These are phyloP conservation scores for Boletus smithii DNA, from an alignment of 1,284 basidiomycete species.

Conservation along the genomic window DNA sequence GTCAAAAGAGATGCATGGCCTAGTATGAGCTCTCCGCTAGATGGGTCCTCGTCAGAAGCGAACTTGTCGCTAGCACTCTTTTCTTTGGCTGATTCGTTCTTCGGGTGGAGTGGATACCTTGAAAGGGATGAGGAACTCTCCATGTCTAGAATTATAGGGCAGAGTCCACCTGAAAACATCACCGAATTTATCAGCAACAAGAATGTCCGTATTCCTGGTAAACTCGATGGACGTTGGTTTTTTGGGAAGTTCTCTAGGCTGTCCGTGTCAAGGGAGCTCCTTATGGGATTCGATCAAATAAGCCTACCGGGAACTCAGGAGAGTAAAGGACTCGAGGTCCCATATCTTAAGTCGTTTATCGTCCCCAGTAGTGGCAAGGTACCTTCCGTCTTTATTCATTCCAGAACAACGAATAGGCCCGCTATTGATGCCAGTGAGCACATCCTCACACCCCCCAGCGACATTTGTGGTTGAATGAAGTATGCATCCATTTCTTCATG, in stretches of 20 bases:
- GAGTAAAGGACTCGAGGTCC: conserved; percentile 52
- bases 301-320: conserved; percentile 61
- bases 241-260: conserved; percentile 68
- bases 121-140: conserved; percentile 1
- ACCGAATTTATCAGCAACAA: conserved; percentile 84
- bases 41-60: conserved; percentile 68
- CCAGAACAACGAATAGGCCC: conserved; percentile 64
- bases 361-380: conserved; percentile 68
- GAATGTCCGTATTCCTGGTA: conserved; percentile 54
- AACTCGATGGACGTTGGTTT: conserved; percentile 66
- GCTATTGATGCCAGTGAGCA: conserved; percentile 39
- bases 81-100: conserved; percentile 18
- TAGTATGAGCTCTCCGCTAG: conserved; percentile 70
- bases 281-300: not conserved
- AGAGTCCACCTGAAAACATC: conserved; percentile 71
- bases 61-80: conserved; percentile 39
- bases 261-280: conserved; percentile 11
- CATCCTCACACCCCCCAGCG: conserved; percentile 34
- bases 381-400: conserved; percentile 43
- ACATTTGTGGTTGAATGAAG: conserved; percentile 43
- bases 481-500: conserved; percentile 52
- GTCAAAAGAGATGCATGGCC: conserved; percentile 88
- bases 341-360: conserved; percentile 81
- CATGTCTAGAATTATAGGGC: not conserved
- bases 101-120: conserved; percentile 51